A percentile compares a stretch with the other conserved stretches of the same genome.
phyloP scores from a whole-genome alignment of 352 stramenopile species.

The Pseudoperonospora humuli region DNA sequence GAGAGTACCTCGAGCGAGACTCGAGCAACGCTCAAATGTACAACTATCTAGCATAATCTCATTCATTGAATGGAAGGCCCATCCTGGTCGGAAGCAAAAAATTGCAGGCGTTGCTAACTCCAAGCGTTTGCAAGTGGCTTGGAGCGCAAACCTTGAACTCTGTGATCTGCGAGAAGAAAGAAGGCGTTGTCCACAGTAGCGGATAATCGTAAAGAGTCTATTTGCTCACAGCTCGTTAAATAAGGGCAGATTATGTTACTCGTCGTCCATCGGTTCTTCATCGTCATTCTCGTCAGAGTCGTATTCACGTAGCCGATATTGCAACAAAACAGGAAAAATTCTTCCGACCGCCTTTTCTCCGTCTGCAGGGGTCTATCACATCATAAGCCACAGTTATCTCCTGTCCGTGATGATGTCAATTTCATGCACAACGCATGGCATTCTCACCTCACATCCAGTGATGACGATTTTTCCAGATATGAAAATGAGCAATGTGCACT shows the following conservation, averaged over 20 bases:
- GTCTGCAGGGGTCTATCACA: slow-evolving; percentile 18
- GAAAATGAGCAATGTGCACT: slow-evolving; percentile 99
- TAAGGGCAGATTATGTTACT: slow-evolving; percentile 19
- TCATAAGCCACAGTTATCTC: not conserved
- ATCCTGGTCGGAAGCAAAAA: slow-evolving; percentile 5
- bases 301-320: slow-evolving; percentile 36
- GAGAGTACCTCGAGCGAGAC: slow-evolving; percentile 85
- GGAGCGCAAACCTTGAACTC: slow-evolving; percentile 12
- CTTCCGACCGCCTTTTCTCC: slow-evolving; percentile 41
- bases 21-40: slow-evolving; percentile 73
- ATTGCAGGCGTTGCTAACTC: slow-evolving; percentile 2
- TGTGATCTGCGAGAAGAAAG: slow-evolving; percentile 8
- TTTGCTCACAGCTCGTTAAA: slow-evolving; percentile 20
- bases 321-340: slow-evolving; percentile 49
- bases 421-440: not conserved
- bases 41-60: slow-evolving; percentile 74
- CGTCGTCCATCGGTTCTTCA: slow-evolving; percentile 6
- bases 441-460: slow-evolving; percentile 83
- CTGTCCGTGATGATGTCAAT: not conserved
- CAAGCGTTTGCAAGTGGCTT: slow-evolving; percentile 10
- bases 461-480: slow-evolving; percentile 98
- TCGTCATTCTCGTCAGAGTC: slow-evolving; percentile 7
- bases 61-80: slow-evolving; percentile 2
- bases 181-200: slow-evolving; percentile 8
- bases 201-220: slow-evolving; percentile 19